Conservation (phyloP, 2,329 filamentous ascomycete species). For the Pyricularia sp. region DNA sequence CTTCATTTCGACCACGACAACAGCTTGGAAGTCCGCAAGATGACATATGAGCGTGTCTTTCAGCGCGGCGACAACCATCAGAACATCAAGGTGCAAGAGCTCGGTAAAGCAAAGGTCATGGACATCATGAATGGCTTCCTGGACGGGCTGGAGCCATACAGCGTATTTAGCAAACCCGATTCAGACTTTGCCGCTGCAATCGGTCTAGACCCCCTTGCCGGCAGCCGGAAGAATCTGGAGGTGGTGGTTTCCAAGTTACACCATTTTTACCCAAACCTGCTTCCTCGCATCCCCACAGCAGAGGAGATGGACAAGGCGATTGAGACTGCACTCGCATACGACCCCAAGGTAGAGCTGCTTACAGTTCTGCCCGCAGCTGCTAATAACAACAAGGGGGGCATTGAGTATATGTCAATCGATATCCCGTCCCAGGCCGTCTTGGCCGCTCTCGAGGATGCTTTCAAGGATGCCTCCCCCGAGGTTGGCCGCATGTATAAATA, state of each 20-base stretch:
- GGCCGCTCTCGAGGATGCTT: slow-evolving; percentile 58
- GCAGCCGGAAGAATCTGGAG: slow-evolving; percentile 82
- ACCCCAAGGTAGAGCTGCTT: slow-evolving; percentile 36
- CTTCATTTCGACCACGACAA: slow-evolving; percentile 82
- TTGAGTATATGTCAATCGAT: slow-evolving; percentile 49
- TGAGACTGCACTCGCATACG: slow-evolving; percentile 65
- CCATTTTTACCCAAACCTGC: slow-evolving; percentile 66
- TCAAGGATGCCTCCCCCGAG: slow-evolving; percentile 43
- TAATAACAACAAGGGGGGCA: slow-evolving; percentile 36
- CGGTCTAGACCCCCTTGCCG: slow-evolving; percentile 66
- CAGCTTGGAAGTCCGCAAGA: slow-evolving; percentile 60
- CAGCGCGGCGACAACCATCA: slow-evolving; percentile 92
- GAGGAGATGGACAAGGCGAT: slow-evolving; percentile 76
- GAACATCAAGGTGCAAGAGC: slow-evolving; percentile 79
- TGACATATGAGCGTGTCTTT: slow-evolving; percentile 72
- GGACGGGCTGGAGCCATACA: slow-evolving; percentile 69
- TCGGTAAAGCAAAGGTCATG: slow-evolving; percentile 60
- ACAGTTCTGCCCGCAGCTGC: slow-evolving; percentile 19
- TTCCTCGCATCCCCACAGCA: slow-evolving; percentile 60
- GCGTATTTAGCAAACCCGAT: slow-evolving; percentile 61
- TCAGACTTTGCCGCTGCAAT: slow-evolving; percentile 76
- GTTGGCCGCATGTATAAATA: slow-evolving; percentile 64
- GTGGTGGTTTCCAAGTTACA: slow-evolving; percentile 64
- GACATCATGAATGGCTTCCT: slow-evolving; percentile 95
- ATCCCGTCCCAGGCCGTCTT: slow-evolving; percentile 33